phyloP scores from a whole-genome alignment of 345 rosid genomes.

The Salix viminalis region DNA sequence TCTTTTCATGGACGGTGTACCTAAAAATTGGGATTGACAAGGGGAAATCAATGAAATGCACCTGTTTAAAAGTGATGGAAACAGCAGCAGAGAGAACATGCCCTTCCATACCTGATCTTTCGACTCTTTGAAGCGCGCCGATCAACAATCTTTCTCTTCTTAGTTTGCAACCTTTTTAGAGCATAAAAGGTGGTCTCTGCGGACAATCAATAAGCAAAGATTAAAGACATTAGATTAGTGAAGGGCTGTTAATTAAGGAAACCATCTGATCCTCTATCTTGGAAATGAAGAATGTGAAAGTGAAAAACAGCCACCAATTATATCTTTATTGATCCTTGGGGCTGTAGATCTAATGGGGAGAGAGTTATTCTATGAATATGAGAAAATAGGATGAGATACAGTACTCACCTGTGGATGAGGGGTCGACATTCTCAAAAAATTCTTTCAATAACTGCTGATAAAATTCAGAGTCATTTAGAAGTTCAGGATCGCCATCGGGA shows the following conservation, averaged over 20 bases:
- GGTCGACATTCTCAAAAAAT: constrained; percentile 73
- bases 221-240: neutral
- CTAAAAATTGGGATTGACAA: constrained; percentile 23
- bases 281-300: neutral
- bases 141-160: constrained; percentile 85
- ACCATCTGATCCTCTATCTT: neutral
- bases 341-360: no score
- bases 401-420: constrained; percentile 54
- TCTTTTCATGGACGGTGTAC: constrained; percentile 77
- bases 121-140: constrained; percentile 86
- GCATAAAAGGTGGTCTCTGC: constrained; percentile 75
- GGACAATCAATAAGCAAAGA: constrained; percentile 7
- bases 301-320: neutral
- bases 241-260: neutral
- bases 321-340: neutral
- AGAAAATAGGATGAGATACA: neutral
- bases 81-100: neutral
- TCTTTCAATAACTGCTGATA: constrained; percentile 82
- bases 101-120: constrained; percentile 56
- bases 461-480: constrained; percentile 80
- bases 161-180: constrained; percentile 59
- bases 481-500: constrained; percentile 77
- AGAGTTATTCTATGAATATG: neutral
- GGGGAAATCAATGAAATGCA: neutral
- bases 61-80: neutral